Conservation (phyloP, 2,329 filamentous ascomycete genomes). For the Colletotrichum eleusines region DNA sequence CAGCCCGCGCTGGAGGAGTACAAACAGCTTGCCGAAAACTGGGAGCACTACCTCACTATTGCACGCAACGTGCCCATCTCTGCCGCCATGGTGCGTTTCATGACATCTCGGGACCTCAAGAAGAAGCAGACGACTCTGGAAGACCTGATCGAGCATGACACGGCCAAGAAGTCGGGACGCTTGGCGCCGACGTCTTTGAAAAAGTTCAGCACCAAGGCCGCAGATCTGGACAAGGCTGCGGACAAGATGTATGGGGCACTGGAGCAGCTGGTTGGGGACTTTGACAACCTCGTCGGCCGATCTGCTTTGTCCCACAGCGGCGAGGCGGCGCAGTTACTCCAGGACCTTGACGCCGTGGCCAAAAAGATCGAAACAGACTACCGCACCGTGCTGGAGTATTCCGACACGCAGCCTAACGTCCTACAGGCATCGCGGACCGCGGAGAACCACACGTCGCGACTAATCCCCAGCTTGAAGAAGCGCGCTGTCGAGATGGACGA, state of each 20-base stretch:
- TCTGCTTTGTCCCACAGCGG: slow-evolving; percentile 69
- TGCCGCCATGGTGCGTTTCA: slow-evolving; percentile 73
- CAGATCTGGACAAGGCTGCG: slow-evolving; percentile 71
- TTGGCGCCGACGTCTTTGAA: slow-evolving; percentile 69
- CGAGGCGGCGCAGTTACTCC: slow-evolving; percentile 76
- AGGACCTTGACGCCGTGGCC: slow-evolving; percentile 87
- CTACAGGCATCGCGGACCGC: slow-evolving; percentile 74
- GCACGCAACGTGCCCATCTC: slow-evolving; percentile 75
- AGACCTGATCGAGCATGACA: slow-evolving; percentile 81
- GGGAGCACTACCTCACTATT: slow-evolving; percentile 76
- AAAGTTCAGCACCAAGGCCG: slow-evolving; percentile 70
- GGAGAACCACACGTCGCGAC: slow-evolving; percentile 71
- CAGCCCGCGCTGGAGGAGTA: slow-evolving; percentile 77
- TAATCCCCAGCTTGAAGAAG: slow-evolving; percentile 69
- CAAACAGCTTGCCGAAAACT: slow-evolving; percentile 70
- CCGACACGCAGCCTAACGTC: slow-evolving; percentile 71
- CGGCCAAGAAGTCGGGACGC: slow-evolving; percentile 78
- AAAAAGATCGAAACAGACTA: slow-evolving; percentile 91
- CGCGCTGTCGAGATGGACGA: slow-evolving; percentile 71
- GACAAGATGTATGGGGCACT: slow-evolving; percentile 72
- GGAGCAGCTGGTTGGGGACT: slow-evolving; percentile 70
- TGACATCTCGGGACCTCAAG: slow-evolving; percentile 62
- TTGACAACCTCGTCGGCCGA: slow-evolving; percentile 69
- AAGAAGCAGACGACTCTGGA: slow-evolving; percentile 71
- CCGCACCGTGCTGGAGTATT: slow-evolving; percentile 78